phyloP scores from a whole-genome alignment of 257 asterid genomes.

The Ligustrum vulgare region DNA sequence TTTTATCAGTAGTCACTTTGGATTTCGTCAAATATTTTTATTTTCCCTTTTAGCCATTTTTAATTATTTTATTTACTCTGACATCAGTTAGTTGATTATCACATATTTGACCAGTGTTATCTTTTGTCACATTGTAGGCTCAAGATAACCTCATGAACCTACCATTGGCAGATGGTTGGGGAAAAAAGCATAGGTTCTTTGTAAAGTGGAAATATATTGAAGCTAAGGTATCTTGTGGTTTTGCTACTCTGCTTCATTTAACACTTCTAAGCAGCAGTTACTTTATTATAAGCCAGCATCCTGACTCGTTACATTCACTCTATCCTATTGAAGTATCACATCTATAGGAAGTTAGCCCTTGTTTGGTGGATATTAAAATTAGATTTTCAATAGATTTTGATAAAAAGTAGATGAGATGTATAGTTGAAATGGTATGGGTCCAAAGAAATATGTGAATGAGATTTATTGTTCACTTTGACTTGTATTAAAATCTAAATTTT shows the following conservation, averaged over 20 bases:
- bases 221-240: conserved; percentile 66
- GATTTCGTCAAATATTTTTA: neutral
- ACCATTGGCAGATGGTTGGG: conserved; percentile 91
- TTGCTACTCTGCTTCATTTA: neutral
- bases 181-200: conserved; percentile 83
- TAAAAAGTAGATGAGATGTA: too few relatives aligned
- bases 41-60: neutral
- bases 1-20: neutral
- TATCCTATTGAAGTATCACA: too few relatives aligned
- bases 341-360: neutral
- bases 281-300: neutral
- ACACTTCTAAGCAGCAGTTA: neutral
- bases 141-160: conserved; percentile 94
- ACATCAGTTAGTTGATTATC: neutral
- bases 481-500: too few relatives aligned
- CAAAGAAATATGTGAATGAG: too few relatives aligned
- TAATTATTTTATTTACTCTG: neutral
- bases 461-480: too few relatives aligned
- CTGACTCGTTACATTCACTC: neutral
- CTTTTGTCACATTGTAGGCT: conserved; percentile 48
- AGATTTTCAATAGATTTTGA: too few relatives aligned
- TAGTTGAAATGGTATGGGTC: too few relatives aligned
- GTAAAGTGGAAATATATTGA: conserved; percentile 88
- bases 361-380: too few relatives aligned
- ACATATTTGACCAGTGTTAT: neutral